Evolutionary conservation across 257 asterid genomes (phyloP), one percentile per base, ranked within the genome.

Genomic region (Euphrasia confusa): DNA sequence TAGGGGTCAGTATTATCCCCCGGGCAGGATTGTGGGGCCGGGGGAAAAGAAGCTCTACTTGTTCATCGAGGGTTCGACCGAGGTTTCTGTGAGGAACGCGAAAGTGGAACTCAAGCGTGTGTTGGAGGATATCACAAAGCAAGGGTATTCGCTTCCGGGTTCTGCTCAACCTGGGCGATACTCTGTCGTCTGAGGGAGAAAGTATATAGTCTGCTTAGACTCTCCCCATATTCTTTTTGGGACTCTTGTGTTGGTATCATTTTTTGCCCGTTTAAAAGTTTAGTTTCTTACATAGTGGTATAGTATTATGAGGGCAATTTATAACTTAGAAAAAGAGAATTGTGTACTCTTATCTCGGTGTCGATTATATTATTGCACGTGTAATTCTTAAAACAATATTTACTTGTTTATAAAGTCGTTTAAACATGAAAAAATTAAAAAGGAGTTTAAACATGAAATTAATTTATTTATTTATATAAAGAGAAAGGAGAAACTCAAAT

Each of bases 31-130:
- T 63, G 77, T 81, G 2, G 90, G 93, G 37, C 79, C 86, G 0
- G 88, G 88, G 69, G 96, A 90, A n/a, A 74, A 96, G 65, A 90
- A 87, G 84, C 84, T 90, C 37, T 90, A 87, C 66, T 76, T 90
- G 84, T 90, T 87, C 83, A 90, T 90, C 44, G 97, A 90, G 78
- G 97, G 96, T 13, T 95, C 96, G 2, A 85, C 90, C 0, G 95
- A 90, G 79, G 90, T 80, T 68, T 90, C 96, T 15, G 97, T 90
- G 62, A 90, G 85, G 83, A 78, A 89, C 71, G 97, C 97, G 8
- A 90, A 90, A 74, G 84, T 83, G 42, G 95, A 87, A 60, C 88
- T 90, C 37, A 90, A 90, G 82, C 86, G 89, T 26, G 96, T 82
- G 21, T 72, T 90, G 85, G 97, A 90, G 87, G 97, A 90, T 64